phyloP scores from a whole-genome alignment of 306 rosid species.

The Vigna hirtella region DNA sequence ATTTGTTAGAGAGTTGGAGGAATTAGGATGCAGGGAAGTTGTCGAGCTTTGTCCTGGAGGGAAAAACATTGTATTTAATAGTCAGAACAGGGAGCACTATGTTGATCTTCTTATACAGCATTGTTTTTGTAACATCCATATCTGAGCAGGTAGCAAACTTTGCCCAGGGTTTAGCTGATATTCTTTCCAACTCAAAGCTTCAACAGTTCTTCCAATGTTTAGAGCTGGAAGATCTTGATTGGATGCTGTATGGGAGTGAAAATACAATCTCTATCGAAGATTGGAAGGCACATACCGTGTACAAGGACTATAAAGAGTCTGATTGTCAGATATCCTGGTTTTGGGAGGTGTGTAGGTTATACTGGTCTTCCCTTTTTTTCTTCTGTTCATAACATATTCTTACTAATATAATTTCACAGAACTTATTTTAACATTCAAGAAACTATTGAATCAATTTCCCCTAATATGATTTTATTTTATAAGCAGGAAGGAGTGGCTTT shows the following conservation, averaged over 20 bases:
- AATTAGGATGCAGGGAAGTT: constrained; percentile 67
- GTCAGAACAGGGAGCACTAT: constrained; percentile 74
- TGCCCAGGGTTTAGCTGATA: constrained; percentile 75
- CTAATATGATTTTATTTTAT: constrained; percentile 4
- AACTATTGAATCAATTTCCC: not conserved
- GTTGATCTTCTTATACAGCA: constrained; percentile 73
- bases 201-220: constrained; percentile 59
- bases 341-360: constrained; percentile 73
- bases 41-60: constrained; percentile 86
- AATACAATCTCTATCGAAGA: constrained; percentile 69
- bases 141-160: constrained; percentile 78
- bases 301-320: constrained; percentile 75
- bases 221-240: constrained; percentile 87
- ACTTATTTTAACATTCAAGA: not conserved
- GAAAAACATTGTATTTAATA: constrained; percentile 66
- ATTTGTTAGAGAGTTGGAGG: constrained; percentile 83
- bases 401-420: not conserved
- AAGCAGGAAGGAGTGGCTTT: not conserved
- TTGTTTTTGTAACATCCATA: constrained; percentile 77
- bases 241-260: constrained; percentile 87
- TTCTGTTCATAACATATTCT: not conserved
- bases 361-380: constrained; percentile 16
- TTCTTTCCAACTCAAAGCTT: constrained; percentile 54
- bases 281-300: constrained; percentile 88
- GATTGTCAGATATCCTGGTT: constrained; percentile 88